Percentiles rank a stretch among this genome's conserved stretches.
Conservation (phyloP, 805 yeast species). For the Lipomyces starkeyi region DNA sequence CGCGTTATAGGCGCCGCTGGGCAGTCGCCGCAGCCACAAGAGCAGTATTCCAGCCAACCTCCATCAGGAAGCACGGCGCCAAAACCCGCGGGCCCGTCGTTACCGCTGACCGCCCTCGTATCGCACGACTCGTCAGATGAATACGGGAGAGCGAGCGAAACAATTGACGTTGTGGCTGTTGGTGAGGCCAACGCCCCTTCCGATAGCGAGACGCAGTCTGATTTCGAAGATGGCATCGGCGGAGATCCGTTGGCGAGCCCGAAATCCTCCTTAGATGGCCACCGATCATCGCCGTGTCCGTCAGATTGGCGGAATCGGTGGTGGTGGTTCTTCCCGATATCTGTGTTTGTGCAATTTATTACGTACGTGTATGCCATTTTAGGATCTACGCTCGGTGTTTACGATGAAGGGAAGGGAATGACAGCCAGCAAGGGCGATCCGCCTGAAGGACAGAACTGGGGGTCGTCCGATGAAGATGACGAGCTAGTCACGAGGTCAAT, state of each 20-base stretch:
- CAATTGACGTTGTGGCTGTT: background rate
- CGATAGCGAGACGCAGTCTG: background rate
- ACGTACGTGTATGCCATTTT: conserved; percentile 11
- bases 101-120: conserved; percentile 4
- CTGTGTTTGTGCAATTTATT: conserved; percentile 11
- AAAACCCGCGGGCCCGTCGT: background rate
- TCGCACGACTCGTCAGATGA: background rate
- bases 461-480: background rate
- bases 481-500: background rate
- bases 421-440: conserved; percentile 1
- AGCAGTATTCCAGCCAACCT: background rate
- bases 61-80: conserved; percentile 3
- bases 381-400: conserved; percentile 22
- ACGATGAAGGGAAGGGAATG: conserved; percentile 18
- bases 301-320: background rate
- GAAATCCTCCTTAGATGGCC: background rate
- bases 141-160: background rate
- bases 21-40: conserved; percentile 15
- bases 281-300: background rate
- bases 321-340: conserved; percentile 19
- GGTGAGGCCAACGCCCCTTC: background rate
- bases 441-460: background rate
- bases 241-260: background rate
- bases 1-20: conserved; percentile 31
- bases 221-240: background rate